Percentiles rank a stretch among this genome's conserved stretches.
Conservation (phyloP, 768 basidiomycete species). For the Panus rudis region DNA sequence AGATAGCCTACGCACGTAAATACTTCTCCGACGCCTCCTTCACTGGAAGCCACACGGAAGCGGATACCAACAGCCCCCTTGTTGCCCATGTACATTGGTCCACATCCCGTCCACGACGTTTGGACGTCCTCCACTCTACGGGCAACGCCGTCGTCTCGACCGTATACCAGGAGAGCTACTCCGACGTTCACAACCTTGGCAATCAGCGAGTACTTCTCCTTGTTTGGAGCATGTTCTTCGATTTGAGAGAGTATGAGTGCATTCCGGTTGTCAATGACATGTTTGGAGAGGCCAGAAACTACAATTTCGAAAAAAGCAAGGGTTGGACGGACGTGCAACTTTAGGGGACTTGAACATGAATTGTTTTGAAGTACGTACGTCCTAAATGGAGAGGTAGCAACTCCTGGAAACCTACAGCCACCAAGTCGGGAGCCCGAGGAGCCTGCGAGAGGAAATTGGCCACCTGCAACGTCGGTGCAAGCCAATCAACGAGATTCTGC, state of each 20-base stretch:
- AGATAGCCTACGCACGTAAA: conserved; percentile 82
- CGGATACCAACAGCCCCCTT: conserved; percentile 91
- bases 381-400: conserved; percentile 84
- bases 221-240: conserved; percentile 61
- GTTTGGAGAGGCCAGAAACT: conserved; percentile 75
- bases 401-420: conserved; percentile 93
- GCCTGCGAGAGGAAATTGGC: conserved; percentile 62
- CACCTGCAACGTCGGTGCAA: conserved; percentile 74
- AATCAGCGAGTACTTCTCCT: conserved; percentile 71
- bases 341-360: conserved; percentile 3
- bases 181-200: conserved; percentile 81
- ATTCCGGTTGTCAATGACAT: conserved; percentile 63
- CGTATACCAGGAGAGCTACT: conserved; percentile 84
- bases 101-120: conserved; percentile 69
- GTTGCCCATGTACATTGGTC: conserved; percentile 80
- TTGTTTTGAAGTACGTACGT: too few species aligned
- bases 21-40: conserved; percentile 57
- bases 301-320: conserved; percentile 7
- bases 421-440: conserved; percentile 70
- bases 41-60: conserved; percentile 58
- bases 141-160: conserved; percentile 59
- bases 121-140: conserved; percentile 58
- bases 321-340: conserved; percentile 7
- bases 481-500: conserved; percentile 89
- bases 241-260: conserved; percentile 70